phyloP scores from a whole-genome alignment of 305 asterid species.

The Fraxinus sp. region DNA sequence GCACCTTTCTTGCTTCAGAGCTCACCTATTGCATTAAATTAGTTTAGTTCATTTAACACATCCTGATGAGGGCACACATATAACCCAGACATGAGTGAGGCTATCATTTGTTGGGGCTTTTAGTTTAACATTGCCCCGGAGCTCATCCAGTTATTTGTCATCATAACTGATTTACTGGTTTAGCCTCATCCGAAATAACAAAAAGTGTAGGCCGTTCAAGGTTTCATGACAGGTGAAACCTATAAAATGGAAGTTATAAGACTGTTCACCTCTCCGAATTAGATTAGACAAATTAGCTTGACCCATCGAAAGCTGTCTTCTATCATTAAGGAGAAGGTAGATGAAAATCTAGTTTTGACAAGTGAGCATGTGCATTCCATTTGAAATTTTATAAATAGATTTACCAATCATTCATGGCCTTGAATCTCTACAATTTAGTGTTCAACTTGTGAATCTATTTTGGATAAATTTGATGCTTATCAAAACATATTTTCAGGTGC shows the following conservation, averaged over 20 bases:
- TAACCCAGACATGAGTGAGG: neutral
- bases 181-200: neutral
- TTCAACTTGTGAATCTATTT: neutral
- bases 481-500: neutral
- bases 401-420: neutral
- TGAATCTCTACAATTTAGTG: neutral
- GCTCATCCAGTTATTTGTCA: neutral
- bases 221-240: neutral
- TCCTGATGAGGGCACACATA: neutral
- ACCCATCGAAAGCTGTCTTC: neutral
- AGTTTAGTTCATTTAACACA: slow-evolving; percentile 20
- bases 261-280: neutral
- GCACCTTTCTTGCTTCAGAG: slow-evolving; percentile 88
- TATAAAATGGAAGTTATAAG: neutral
- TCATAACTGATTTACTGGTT: neutral
- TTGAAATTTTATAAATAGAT: neutral
- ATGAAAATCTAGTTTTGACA: neutral
- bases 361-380: neutral
- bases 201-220: neutral
- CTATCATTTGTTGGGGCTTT: neutral
- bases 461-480: neutral
- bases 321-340: neutral
- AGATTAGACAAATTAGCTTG: neutral
- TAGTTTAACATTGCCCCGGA: neutral
- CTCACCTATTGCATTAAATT: slow-evolving; percentile 60